Base-by-base conservation (phyloP, 805 yeast genomes). In the Kodamaea jinghongensis region DNA sequence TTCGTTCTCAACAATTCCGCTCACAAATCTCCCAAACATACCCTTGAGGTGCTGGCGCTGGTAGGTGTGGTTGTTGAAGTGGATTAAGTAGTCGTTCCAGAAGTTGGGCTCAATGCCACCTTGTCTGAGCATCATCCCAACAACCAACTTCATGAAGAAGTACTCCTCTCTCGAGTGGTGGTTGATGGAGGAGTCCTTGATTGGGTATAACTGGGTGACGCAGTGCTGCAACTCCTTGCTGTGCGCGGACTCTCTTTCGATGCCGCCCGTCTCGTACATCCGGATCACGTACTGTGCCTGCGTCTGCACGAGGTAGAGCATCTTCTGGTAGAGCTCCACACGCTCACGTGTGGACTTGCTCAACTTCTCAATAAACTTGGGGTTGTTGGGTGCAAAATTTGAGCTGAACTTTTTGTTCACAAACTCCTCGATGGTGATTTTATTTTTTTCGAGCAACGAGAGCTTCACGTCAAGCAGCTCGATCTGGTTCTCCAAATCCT, bases 261-360 rank as follows among this genome's bases (percentile, higher is more conserved):
- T 32, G 4, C 32, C 30, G 9, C 28, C 17, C 13, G 16, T 28
- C 11, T 65, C 58, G 40, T 79, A 75, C 26, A 87, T 58, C 10
- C 78, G 63, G 2, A 80, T 70, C 54, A 90, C 71, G 52, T 91
- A 91, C 1, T 60, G 57, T 0, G 96, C 86, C 51, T 86, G 87
- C 0, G 95, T 85, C 57, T 93, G 98, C 31, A 93, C 60, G 17
- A 91, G 63, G 54, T 83, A 93, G 49, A 93, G 81, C 37, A 91
- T 55, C 15, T 86, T 83, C 50, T 83, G 96, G 59, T 84, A 86
- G 1, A 78, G 60, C 44, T 82, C 89, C 36, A 81, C 67, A 43
- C 86, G 70, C 16, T 70, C 70, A 43, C 72, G 66, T 8, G 76
- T 58, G 3, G 73, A 59, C 40, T 68, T 69, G 45, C 60, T 65